Base-by-base conservation (phyloP, 805 yeast species). In the Myxozyma vanderwaltii region DNA sequence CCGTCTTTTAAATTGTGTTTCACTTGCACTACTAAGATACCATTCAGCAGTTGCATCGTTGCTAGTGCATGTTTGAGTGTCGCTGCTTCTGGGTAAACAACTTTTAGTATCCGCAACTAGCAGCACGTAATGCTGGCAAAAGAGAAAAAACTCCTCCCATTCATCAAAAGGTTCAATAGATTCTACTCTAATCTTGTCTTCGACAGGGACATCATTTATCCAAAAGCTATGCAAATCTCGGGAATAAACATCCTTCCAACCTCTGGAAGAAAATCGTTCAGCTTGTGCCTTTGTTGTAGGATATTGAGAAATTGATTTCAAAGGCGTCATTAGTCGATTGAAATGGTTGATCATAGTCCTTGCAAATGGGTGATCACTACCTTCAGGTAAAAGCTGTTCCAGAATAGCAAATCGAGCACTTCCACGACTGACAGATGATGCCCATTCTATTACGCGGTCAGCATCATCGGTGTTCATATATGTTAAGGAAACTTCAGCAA, bases 401-500 rank as follows among this genome's bases (percentile, higher is more conserved):
- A 89, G 72, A 2, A 87, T 76, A 0, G 86, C 66, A 60, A 88
- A 84, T 68, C 86, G 89, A 1, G 86, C 31, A 12, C 21, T 74
- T 43, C 79, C 76, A 1, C 79, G 75, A 15, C 82, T 72, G 0
- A 56, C 57, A 1, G 74, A 69, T 3, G 85, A 75, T 1, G 83
- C 75, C 63, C 77, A 73, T 26, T 72, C 64, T 36, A 89, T 82
- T 6, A 89, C 80, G 1, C 78, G 76, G 68, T 89, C 85, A 4
- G 95, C 89, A 56, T 79, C 77, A 38, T 77, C 77, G 12, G 87
- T 85, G 39, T 78, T 75, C 94, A 89, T 88, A 70, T 88, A 89
- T 0, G 92, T 91, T 56, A 89, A 72, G 0, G 95, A 88, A 3
- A 89, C 95, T 70, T 88, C 96, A 0, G 95, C 92, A 40, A 89